Conservation (phyloP, 805 yeast genomes). For the Hanseniaspora lindneri region DNA sequence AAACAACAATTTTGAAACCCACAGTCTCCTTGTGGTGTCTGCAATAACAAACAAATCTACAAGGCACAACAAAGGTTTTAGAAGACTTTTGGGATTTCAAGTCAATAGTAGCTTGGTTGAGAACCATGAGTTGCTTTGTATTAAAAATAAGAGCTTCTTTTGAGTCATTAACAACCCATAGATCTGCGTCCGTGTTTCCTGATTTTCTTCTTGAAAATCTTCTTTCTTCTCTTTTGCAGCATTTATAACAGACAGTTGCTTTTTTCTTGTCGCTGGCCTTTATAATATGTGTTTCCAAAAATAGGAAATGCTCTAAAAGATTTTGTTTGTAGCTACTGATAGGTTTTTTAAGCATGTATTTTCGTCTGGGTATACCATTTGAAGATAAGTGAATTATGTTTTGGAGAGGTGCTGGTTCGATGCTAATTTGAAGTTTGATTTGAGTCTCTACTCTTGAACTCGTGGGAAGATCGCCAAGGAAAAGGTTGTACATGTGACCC, state of each 20-base stretch:
- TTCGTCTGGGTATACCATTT: conserved; percentile 78
- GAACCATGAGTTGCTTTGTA: conserved; percentile 70
- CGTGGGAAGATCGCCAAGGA: conserved; percentile 40
- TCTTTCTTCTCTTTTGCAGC: conserved; percentile 85
- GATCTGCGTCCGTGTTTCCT: conserved; percentile 59
- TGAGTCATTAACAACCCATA: conserved; percentile 63
- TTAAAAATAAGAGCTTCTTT: conserved; percentile 83
- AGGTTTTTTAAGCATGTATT: conserved; percentile 51
- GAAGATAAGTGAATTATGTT: conserved; percentile 67
- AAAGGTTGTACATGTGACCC: background rate
- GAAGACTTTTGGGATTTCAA: conserved; percentile 21
- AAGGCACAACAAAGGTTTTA: conserved; percentile 35
- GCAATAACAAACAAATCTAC: conserved; percentile 90
- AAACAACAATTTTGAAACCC: conserved; percentile 67
- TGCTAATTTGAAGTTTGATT: conserved; percentile 57
- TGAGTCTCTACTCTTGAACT: conserved; percentile 93
- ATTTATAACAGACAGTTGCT: conserved; percentile 77
- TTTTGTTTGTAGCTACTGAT: conserved; percentile 34
- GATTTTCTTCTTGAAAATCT: conserved; percentile 86
- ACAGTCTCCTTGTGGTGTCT: conserved; percentile 83
- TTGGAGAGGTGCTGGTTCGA: conserved; percentile 70
- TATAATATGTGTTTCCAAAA: conserved; percentile 70
- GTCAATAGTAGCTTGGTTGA: conserved; percentile 20
- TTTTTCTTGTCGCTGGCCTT: conserved; percentile 40
- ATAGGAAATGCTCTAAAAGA: conserved; percentile 44